phyloP scores from a whole-genome alignment of 495 filamentous ascomycete genomes.

The Aspergillus kassunensis region DNA sequence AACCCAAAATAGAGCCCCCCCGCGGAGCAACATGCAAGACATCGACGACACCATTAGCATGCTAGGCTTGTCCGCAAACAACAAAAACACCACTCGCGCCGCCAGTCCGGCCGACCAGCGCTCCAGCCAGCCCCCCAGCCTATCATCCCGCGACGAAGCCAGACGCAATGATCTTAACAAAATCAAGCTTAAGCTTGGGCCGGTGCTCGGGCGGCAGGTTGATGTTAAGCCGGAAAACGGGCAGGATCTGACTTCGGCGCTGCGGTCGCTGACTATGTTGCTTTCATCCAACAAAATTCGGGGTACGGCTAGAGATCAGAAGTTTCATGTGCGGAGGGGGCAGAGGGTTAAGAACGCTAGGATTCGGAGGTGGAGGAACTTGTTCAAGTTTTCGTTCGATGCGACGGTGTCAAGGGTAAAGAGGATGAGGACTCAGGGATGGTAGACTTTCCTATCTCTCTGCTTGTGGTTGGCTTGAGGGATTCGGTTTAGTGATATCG shows the following conservation, averaged over 20 bases:
- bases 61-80: too few species aligned
- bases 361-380: conserved; percentile 36
- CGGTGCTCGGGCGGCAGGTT: conserved; percentile 39
- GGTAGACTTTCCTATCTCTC: conserved; percentile 22
- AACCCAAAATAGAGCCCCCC: too few species aligned
- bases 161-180: conserved; percentile 17
- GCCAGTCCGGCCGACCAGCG: conserved; percentile 9
- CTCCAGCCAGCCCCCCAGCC: not conserved
- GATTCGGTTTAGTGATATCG: conserved; percentile 11
- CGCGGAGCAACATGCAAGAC: too few species aligned
- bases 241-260: conserved; percentile 27
- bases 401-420: conserved; percentile 41
- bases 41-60: too few species aligned
- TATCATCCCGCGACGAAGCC: not conserved
- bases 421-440: conserved; percentile 45
- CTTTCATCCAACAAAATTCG: conserved; percentile 28
- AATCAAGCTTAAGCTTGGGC: conserved; percentile 38
- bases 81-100: not conserved
- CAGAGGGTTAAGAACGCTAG: conserved; percentile 33
- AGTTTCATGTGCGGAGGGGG: conserved; percentile 37
- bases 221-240: conserved; percentile 36
- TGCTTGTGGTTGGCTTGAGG: not conserved
- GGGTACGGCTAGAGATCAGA: conserved; percentile 24
- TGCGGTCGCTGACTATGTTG: conserved; percentile 24
- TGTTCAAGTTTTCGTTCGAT: conserved; percentile 43